Base-by-base conservation (phyloP, 2,329 filamentous ascomycete genomes). In the Helicocarpus griseus region DNA sequence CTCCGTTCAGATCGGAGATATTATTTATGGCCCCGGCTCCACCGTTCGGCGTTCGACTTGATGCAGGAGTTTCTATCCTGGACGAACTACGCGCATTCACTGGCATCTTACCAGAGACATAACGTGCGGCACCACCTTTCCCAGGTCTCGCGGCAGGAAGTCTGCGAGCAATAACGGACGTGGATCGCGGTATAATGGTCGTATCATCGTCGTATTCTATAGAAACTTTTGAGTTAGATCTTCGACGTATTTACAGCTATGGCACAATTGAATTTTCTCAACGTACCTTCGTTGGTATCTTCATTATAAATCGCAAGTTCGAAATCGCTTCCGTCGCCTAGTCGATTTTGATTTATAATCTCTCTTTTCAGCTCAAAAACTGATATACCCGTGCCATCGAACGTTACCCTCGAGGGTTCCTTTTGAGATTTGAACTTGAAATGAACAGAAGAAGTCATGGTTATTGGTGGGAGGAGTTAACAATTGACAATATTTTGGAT, bases 361-460 rank as follows among this genome's bases (percentile, higher is more conserved):
- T 97, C 93, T 75, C 91, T 87, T 76, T 98, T 98, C 66, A 98
- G 79, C 68, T 98, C 94, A 73, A 97, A 98, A 57, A 97, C 93
- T 56, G 91, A 95, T 66, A 97, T 95, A 71, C 89, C 89, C 63
- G 91, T 96, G 66, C 93, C 93, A 72, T 98, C 91, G 70, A 98
- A 97, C 65, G 90, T 87, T 63, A 98, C 89, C 65, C 90, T 83
- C 53, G 89, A 89, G 54, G 89, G 88, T 67, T 97, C 93, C 75
- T 89, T 96, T 68, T 94, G 89, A 61, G 91, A 97, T 75, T 96
- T 97, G 84, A 98, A 98, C 75, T 95, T 95, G 87, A 96, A 98
- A 74, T 96, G 97, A 66, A 98, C 93, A 60, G 90, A 97, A 52
- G 93, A 95, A 68, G 89, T 82, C 90, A 96, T 96, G 65, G 65